Evolutionary conservation across 2,329 filamentous ascomycete species (phyloP).

Genomic region (Penicillium sp.): DNA sequence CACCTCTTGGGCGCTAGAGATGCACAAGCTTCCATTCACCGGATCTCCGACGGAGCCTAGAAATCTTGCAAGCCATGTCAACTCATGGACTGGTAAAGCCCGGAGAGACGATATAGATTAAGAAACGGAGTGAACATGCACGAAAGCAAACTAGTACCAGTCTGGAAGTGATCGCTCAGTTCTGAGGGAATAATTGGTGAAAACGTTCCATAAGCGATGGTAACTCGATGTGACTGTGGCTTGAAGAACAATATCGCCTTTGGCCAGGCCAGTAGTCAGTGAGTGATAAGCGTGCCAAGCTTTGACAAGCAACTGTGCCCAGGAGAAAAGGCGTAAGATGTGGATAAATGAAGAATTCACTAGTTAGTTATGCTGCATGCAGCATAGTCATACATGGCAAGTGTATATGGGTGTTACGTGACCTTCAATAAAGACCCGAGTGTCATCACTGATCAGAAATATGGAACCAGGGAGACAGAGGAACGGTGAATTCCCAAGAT

Average conservation of each 20-base stretch:
- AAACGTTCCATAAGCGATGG: not conserved
- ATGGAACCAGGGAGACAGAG: too few relatives aligned
- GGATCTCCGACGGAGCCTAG: constrained; percentile 2
- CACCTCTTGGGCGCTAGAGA: not conserved
- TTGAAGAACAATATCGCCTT: not conserved
- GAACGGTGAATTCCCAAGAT: too few relatives aligned
- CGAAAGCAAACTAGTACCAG: not conserved
- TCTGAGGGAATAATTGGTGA: not conserved
- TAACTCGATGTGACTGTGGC: not conserved
- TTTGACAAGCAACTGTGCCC: constrained; percentile 7
- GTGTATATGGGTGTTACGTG: too few relatives aligned
- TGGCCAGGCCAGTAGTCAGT: not conserved
- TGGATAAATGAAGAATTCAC: not conserved
- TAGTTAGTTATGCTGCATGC: too few relatives aligned
- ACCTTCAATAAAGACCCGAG: too few relatives aligned
- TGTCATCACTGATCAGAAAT: too few relatives aligned
- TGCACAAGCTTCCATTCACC: not conserved
- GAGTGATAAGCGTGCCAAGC: constrained; percentile 4
- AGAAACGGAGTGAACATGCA: not conserved
- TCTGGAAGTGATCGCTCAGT: not conserved
- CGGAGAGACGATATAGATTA: not conserved
- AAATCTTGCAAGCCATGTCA: not conserved
- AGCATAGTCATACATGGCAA: not conserved
- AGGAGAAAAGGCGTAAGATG: not conserved
- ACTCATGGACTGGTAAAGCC: not conserved